Conservation (phyloP, 805 yeast genomes). For the Spathaspora hagerdaliae region DNA sequence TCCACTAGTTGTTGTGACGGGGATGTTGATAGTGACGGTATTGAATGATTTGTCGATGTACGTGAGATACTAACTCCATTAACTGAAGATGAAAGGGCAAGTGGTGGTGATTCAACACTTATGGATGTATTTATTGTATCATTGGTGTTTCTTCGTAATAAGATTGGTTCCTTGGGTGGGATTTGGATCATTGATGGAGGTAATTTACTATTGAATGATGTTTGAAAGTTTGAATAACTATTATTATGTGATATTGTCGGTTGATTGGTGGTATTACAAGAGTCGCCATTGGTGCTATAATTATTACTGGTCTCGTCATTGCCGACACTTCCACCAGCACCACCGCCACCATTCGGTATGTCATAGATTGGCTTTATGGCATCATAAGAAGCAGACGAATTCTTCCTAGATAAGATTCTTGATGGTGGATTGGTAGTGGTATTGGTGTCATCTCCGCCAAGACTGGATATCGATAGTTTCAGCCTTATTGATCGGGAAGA, state of each 20-base stretch:
- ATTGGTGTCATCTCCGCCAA: conserved; percentile 1
- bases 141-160: conserved; percentile 50
- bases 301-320: neutral
- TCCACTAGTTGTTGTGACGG: no score
- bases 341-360: neutral
- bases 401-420: conserved; percentile 2
- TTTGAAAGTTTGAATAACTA: conserved; percentile 5
- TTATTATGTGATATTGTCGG: conserved; percentile 6
- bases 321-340: neutral
- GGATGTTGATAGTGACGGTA: conserved; percentile 11
- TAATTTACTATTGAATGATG: conserved; percentile 23
- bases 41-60: conserved; percentile 23
- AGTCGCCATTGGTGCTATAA: neutral
- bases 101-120: conserved; percentile 5
- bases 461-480: conserved; percentile 21
- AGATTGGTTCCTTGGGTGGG: conserved; percentile 72
- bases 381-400: conserved; percentile 1
- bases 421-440: neutral
- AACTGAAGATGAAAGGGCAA: conserved; percentile 2
- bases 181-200: conserved; percentile 69
- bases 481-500: conserved; percentile 46
- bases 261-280: neutral
- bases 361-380: neutral
- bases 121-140: conserved; percentile 18
- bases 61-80: conserved; percentile 9